These are phyloP conservation scores for Mycena polygramma DNA, from an alignment of 768 basidiomycete genomes.

Conservation along the genomic window DNA sequence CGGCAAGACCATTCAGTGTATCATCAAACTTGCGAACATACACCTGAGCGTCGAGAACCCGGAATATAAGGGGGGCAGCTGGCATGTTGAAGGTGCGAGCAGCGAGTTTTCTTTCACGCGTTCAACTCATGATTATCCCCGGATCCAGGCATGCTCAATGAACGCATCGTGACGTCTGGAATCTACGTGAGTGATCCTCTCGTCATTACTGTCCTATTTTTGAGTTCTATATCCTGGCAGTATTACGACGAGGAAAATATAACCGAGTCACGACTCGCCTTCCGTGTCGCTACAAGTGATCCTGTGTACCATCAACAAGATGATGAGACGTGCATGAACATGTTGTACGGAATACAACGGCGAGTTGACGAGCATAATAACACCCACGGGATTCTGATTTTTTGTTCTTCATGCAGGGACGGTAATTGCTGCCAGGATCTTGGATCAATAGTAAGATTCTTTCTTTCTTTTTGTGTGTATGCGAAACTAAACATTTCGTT, in stretches of 20 bases:
- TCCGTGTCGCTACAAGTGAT: slow-evolving; percentile 42
- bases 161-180: slow-evolving; percentile 37
- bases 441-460: slow-evolving; percentile 43
- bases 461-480: not conserved
- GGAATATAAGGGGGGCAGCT: slow-evolving; percentile 46
- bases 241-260: slow-evolving; percentile 50
- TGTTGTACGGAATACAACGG: slow-evolving; percentile 33
- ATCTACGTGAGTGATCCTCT: slow-evolving; percentile 41
- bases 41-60: slow-evolving; percentile 45
- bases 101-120: not conserved
- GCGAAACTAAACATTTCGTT: not conserved
- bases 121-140: too few relatives aligned
- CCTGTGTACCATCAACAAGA: slow-evolving; percentile 38
- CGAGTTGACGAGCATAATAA: not conserved
- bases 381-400: too few relatives aligned
- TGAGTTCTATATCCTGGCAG: slow-evolving; percentile 32
- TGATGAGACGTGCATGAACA: slow-evolving; percentile 29
- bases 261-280: slow-evolving; percentile 45
- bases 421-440: slow-evolving; percentile 38
- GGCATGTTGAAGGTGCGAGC: slow-evolving; percentile 47
- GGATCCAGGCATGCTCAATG: slow-evolving; percentile 39
- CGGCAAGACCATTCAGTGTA: slow-evolving; percentile 45
- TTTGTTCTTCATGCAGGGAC: not conserved
- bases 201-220: slow-evolving; percentile 21
- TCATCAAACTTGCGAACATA: slow-evolving; percentile 53